Conservation (phyloP, 495 filamentous ascomycete genomes). For the Bryoglossum gracile region DNA sequence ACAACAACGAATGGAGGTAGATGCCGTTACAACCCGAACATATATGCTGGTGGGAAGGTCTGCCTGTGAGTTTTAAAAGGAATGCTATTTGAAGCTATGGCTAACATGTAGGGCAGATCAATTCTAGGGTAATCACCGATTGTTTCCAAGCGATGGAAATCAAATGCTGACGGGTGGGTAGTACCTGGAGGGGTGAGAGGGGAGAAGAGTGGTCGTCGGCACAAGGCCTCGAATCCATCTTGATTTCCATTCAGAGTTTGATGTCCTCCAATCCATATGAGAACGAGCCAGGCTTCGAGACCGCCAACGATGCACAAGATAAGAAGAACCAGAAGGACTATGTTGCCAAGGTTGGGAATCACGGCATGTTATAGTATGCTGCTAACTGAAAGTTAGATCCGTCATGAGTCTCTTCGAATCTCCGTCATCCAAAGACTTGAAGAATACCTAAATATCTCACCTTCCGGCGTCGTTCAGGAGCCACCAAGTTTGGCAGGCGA, state of each 20-base stretch:
- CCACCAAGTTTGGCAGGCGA: conserved; percentile 29
- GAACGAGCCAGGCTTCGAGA: conserved; percentile 91
- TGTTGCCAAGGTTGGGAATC: conserved; percentile 64
- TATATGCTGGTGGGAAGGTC: conserved; percentile 85
- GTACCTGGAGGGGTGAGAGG: conserved; percentile 85
- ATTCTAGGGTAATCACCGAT: conserved; percentile 72
- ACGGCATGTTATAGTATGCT: conserved; percentile 24
- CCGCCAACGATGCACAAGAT: conserved; percentile 56
- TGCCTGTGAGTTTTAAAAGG: conserved; percentile 61
- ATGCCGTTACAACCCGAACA: conserved; percentile 93
- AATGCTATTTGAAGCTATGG: conserved; percentile 1
- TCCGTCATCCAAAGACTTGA: conserved; percentile 83
- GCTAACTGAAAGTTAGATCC: conserved; percentile 45
- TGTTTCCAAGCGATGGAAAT: conserved; percentile 21
- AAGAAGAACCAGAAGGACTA: conserved; percentile 75
- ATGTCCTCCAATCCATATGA: conserved; percentile 94
- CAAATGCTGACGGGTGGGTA: conserved; percentile 27
- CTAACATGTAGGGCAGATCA: conserved; percentile 47
- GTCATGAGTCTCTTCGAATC: conserved; percentile 83
- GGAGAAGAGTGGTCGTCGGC: conserved; percentile 95
- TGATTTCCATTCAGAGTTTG: conserved; percentile 92
- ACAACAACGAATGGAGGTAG: conserved; percentile 81
- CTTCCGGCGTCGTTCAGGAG: conserved; percentile 39
- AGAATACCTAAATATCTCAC: conserved; percentile 59
- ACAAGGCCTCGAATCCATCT: conserved; percentile 87